Conservation (phyloP, 1,284 basidiomycete genomes). For the Ceratobasidium sp. region DNA sequence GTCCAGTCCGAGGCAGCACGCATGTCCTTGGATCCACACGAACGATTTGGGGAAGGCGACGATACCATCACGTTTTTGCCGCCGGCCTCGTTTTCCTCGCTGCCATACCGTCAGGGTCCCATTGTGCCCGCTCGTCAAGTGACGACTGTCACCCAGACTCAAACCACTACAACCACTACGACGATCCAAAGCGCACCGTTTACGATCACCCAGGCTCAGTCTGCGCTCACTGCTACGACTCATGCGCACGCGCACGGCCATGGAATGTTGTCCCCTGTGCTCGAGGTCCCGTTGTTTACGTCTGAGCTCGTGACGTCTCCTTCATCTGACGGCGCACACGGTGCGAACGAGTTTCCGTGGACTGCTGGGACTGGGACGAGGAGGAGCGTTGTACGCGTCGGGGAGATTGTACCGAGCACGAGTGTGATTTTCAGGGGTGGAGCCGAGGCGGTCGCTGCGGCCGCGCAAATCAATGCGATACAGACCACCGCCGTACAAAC, state of each 20-base stretch:
- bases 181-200: constrained; percentile 3
- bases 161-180: constrained; percentile 19
- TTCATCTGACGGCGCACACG: constrained; percentile 4
- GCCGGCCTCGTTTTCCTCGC: background rate
- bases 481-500: background rate
- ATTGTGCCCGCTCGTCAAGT: background rate
- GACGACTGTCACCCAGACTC: constrained; percentile 56
- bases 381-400: background rate
- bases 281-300: constrained; percentile 23
- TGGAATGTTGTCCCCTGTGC: constrained; percentile 30
- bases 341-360: constrained; percentile 19
- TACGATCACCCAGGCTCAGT: constrained; percentile 6
- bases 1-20: background rate
- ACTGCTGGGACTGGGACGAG: background rate
- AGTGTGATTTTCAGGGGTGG: constrained; percentile 30
- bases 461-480: constrained; percentile 1
- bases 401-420: constrained; percentile 6
- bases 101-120: background rate
- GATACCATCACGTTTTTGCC: constrained; percentile 15
- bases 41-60: constrained; percentile 17
- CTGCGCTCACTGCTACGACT: constrained; percentile 6
- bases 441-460: constrained; percentile 8
- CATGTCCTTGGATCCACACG: background rate
- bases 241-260: background rate
- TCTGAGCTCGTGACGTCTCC: constrained; percentile 19